These are phyloP conservation scores for Barbatosphaeria neglecta DNA, from an alignment of 495 filamentous ascomycete species.

Conservation along the genomic window DNA sequence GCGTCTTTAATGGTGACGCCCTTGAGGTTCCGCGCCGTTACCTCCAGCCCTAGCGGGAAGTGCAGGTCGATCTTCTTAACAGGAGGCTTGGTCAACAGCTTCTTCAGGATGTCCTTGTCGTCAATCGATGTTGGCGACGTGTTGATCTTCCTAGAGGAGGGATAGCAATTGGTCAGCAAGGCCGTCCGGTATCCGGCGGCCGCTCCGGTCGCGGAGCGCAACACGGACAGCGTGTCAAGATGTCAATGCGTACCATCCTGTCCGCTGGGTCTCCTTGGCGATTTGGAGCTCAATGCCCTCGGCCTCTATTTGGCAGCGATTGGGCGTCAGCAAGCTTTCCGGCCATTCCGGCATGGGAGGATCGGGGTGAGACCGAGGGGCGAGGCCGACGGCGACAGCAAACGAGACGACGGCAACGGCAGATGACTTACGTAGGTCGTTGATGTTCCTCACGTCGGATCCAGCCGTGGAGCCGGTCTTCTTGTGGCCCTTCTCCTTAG, in stretches of 20 bases:
- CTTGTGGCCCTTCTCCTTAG: conserved; percentile 52
- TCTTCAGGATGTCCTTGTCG: conserved; percentile 71
- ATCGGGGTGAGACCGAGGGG: background rate
- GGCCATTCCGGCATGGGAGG: conserved; percentile 2
- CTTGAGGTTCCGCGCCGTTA: conserved; percentile 80
- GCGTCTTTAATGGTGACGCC: conserved; percentile 94
- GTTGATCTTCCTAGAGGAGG: conserved; percentile 69
- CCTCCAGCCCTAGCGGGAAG: conserved; percentile 76
- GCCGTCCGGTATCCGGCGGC: no score
- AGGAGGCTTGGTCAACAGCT: conserved; percentile 63
- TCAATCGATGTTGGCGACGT: conserved; percentile 62
- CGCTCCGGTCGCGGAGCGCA: no score
- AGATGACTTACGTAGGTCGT: conserved; percentile 77
- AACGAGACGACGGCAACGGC: no score
- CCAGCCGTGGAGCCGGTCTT: conserved; percentile 52
- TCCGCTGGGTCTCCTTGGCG: conserved; percentile 77
- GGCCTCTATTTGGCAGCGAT: conserved; percentile 43
- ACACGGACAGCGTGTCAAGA: no score
- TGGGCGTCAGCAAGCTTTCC: conserved; percentile 7
- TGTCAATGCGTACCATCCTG: conserved; percentile 94
- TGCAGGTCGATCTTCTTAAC: conserved; percentile 90
- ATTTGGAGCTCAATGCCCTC: conserved; percentile 63
- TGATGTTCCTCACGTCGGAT: conserved; percentile 67
- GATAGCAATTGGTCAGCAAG: conserved; percentile 1
- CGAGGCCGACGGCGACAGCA: background rate